Evolutionary conservation across 23 red algal genomes (phyloP).

Genomic region (Gracilaria vermiculophylla): DNA sequence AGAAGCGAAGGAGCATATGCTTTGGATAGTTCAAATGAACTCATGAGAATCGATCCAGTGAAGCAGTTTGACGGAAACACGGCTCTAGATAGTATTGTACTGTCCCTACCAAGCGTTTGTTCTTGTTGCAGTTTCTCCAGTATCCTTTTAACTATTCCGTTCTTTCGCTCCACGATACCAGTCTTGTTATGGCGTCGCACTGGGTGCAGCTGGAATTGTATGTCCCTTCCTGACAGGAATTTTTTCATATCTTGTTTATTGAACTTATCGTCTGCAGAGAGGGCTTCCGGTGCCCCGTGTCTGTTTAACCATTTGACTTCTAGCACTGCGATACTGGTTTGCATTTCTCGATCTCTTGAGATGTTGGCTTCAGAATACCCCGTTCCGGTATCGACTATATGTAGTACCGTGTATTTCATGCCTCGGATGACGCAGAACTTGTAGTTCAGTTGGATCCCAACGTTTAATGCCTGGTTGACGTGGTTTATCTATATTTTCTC

Average conservation of each 20-base stretch:
- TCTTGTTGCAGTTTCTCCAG: not conserved
- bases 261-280: slow-evolving; percentile 1
- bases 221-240: not conserved
- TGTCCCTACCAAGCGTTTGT: not conserved
- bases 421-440: not conserved
- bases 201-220: slow-evolving; percentile 1
- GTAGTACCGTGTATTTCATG: not conserved
- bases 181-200: slow-evolving; percentile 33
- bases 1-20: slow-evolving; percentile 4
- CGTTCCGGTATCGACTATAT: slow-evolving; percentile 3
- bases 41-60: slow-evolving; percentile 1
- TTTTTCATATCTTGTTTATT: too few relatives aligned
- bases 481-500: slow-evolving; percentile 17
- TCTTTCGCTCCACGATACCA: slow-evolving; percentile 48
- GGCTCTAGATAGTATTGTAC: not conserved
- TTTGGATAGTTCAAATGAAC: not conserved
- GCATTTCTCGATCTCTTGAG: not conserved
- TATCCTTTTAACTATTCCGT: slow-evolving; percentile 11
- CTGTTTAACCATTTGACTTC: slow-evolving; percentile 6
- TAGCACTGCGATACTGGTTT: not conserved
- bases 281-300: not conserved
- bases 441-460: slow-evolving; percentile 5
- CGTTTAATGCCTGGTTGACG: slow-evolving; percentile 22
- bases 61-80: slow-evolving; percentile 32
- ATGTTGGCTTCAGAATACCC: not conserved